Evolutionary conservation across 805 yeast species (phyloP), one percentile per base, ranked within the genome.

Genomic region (Kodamaea nitidulidarum): DNA sequence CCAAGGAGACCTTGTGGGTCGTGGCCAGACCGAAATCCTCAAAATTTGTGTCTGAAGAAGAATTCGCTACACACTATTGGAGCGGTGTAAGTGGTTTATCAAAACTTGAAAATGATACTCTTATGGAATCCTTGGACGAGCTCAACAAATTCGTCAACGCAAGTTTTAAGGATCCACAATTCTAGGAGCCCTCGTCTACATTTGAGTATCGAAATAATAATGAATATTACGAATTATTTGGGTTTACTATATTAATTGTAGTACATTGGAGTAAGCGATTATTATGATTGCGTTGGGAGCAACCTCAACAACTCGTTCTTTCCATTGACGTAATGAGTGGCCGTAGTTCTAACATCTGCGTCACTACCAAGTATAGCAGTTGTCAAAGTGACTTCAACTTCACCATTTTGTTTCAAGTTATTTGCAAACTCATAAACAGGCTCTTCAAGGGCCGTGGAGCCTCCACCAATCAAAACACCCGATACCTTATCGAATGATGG

Each of bases 1-100:
- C 84, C 10, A 88, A 90, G 50, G 97, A 91, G 52, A 76, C 73
- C 8, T 67, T 80, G 15, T 88, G 96, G 95, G 73, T 80, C 7
- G 78, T 83, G 1, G 71, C 69, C 22, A 60, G 85, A 42, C 67
- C 72, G 1, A 58, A 58, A 10, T 68, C 60, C 1, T 36, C 59
- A 4, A 55, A 39, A 33, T 51, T 45, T 24, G 70, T 60, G 44
- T 68, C 61, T 4, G 75, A 61, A 48, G 65, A 54, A 30, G 71
- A 54, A 48, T 63, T 46, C 39, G 40, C 58, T n/a, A 51, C 58
- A 22, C 54, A 63, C 75, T 81, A 67, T 70, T 81, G 69, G 74
- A 72, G 45, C 46, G 58, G 49, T 41, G 69, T 35, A 65, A 78
- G 80, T 9, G 63, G 49, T 15, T 54, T 78, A 38, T 60, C 65